Base-by-base conservation (phyloP, 225 moss, liverwort and hornwort genomes). In the Asterella californica region DNA sequence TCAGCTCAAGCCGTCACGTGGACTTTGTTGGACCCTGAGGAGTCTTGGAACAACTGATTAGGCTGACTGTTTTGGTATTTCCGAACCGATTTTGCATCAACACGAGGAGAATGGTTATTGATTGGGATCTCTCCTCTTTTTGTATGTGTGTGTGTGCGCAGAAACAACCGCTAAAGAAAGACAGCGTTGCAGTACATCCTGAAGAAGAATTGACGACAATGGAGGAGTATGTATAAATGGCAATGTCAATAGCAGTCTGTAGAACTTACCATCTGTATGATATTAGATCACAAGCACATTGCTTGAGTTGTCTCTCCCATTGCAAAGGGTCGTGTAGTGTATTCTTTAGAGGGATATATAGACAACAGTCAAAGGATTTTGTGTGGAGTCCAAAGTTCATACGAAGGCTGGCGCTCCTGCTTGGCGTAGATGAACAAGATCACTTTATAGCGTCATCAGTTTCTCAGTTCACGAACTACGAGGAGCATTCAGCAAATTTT, bases 191-290 rank as follows among this genome's bases (percentile, higher is more conserved):
- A 15, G 29, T 62, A 60, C 42, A 77, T 63, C 33, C 17, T 21
- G 76, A 77, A 45, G 76, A 77, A 33, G 61, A 77, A 38, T 57
- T 61, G 22, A 53, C 32, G 53, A 17, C 29, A 74, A 12, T 24
- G 72, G 25, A 72, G 46, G 73, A 38, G 42, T 42, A 42, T 42
- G 42, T 42, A 42, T 42, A 42, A 42, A 7, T 42, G 4, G 42
- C 42, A 42, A 42, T 42, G 42, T 42, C 42, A 42, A 42, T 42
- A 42, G 4, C 42, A 7, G 3, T 42, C 42, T 11, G 57, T 18
- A 57, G 57, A 19, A 57, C 53, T 57, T 57, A 19, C 24, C 57
- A 57, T 5, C 24, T 57, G 57, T 57, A 57, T 57, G 17, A 24
- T 57, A 57, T 19, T 57, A 57, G 57, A 21, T 57, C 57, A 57